A percentile compares a stretch with the other conserved stretches of the same genome.
Evolutionary conservation across 2,329 filamentous ascomycete species (phyloP).

Genomic region (Rhinocladiella mackenziei): DNA sequence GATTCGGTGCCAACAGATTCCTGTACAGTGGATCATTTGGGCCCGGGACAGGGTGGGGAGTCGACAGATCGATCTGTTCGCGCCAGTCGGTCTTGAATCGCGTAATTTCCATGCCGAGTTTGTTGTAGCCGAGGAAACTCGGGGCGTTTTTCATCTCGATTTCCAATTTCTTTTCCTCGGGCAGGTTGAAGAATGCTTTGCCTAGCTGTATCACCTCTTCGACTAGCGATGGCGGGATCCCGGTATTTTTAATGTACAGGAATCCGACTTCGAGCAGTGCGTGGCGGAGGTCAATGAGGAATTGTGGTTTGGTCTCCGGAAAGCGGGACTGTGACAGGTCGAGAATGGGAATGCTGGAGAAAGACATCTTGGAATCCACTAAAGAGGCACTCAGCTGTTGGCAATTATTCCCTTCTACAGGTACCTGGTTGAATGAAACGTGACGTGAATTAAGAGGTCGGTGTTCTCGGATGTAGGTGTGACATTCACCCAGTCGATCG

Average conservation of each 20-base stretch:
- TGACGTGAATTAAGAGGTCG: too few species aligned
- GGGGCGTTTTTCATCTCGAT: conserved; percentile 71
- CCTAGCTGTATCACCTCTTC: conserved; percentile 64
- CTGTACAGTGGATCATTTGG: conserved; percentile 64
- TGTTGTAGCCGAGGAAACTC: conserved; percentile 56
- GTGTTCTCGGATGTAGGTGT: too few species aligned
- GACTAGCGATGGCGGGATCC: conserved; percentile 63
- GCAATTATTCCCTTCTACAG: too few species aligned
- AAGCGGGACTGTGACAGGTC: conserved; percentile 65
- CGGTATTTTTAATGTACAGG: conserved; percentile 76
- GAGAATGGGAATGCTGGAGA: conserved; percentile 62
- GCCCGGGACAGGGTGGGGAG: conserved; percentile 64
- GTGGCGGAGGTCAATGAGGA: conserved; percentile 66
- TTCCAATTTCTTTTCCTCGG: conserved; percentile 68
- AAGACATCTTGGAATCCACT: too few species aligned
- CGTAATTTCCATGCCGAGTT: conserved; percentile 60
- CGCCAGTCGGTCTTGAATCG: conserved; percentile 72
- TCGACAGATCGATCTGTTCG: conserved; percentile 83
- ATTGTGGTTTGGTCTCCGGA: conserved; percentile 64
- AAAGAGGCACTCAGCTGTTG: too few species aligned
- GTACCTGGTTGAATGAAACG: too few species aligned
- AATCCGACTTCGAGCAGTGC: conserved; percentile 85
- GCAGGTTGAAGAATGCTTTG: conserved; percentile 71
- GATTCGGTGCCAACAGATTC: conserved; percentile 70
- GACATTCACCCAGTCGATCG: too few species aligned